Evolutionary conservation across 2,329 filamentous ascomycete genomes (phyloP), one percentile per base, ranked within the genome.

Genomic region (Fusarium tuaranense): DNA sequence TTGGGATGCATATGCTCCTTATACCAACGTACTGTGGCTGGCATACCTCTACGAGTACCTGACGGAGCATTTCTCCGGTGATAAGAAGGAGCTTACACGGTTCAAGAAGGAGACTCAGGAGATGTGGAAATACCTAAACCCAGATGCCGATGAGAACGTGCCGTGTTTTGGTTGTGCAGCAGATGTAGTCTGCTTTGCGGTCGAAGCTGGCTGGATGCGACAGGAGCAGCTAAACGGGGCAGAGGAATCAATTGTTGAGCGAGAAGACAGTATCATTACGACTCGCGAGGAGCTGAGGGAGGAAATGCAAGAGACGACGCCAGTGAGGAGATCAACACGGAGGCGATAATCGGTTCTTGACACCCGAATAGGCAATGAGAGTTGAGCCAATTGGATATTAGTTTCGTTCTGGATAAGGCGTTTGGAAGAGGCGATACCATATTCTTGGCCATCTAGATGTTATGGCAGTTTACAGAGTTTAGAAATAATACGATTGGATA

Each of bases 1-100:
- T 2, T 92, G 91, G 91, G 80, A 83, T 7, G 84, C 82, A 1
- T 87, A 88, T 73, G 85, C 85, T 32, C 89, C 91, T 1, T 92
- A 92, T 79, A 91, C 89, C 6, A 92, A 92, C 71, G 89, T 92
- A 2, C 82, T 92, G 20, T 92, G 91, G 91, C 84, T 92, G 48
- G 88, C 89, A 4, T 92, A 92, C 71, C 82, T 91, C 7, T 91
- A 91, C 75, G 82, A 85, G 39, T 91, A 90, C 79, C 80, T 91
- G 66, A 76, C 83, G 4, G 74, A 71, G 8, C 83, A 87, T 69
- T 91, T 89, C 72, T 71, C 75, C 13, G 88, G 89, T 7, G 82
- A 84, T 10, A 85, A 83, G 73, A 83, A 82, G 68, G 85, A 87
- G 22, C 78, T 90, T 14, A 78, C 77, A 5, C 70, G 73, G 3